A percentile compares a stretch with the other conserved stretches of the same genome.
phyloP scores from a whole-genome alignment of 495 filamentous ascomycete species.

The Hyaloscypha bicolor region DNA sequence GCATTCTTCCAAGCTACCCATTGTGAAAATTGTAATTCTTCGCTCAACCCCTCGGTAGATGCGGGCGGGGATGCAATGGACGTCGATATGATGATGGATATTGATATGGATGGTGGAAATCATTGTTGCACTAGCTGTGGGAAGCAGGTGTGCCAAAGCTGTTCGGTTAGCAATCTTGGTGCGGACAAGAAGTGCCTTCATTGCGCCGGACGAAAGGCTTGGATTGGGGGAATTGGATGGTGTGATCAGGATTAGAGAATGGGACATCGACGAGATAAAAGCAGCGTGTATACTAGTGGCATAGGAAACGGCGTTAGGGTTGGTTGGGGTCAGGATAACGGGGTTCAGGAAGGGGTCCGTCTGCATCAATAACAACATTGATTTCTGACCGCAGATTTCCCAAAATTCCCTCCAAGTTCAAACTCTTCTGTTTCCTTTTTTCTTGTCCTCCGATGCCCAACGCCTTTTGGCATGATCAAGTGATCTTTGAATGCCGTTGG shows the following conservation, averaged over 20 bases:
- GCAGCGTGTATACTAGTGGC: neutral
- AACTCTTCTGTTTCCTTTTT: too few relatives aligned
- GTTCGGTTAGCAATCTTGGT: constrained; percentile 31
- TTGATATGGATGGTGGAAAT: constrained; percentile 15
- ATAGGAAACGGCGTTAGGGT: neutral
- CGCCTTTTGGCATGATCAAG: neutral
- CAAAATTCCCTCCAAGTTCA: too few relatives aligned
- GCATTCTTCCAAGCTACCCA: constrained; percentile 21
- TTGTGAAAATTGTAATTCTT: constrained; percentile 31
- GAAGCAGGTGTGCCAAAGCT: constrained; percentile 30
- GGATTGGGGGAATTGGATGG: constrained; percentile 27
- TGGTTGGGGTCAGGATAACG: neutral
- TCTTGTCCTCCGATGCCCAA: neutral
- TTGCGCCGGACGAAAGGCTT: constrained; percentile 23
- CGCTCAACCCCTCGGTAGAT: constrained; percentile 9
- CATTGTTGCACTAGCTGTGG: constrained; percentile 26
- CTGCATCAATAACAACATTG: too few relatives aligned
- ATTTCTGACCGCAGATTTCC: too few relatives aligned
- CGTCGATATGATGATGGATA: constrained; percentile 30
- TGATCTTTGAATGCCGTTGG: neutral
- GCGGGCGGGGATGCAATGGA: constrained; percentile 24
- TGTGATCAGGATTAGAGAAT: constrained; percentile 11
- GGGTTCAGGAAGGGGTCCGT: too few relatives aligned
- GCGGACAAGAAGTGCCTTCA: constrained; percentile 28
- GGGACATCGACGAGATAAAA: neutral